Evolutionary conservation across 371 early-diverging fungal species (phyloP).

Genomic region (Circinella minor): DNA sequence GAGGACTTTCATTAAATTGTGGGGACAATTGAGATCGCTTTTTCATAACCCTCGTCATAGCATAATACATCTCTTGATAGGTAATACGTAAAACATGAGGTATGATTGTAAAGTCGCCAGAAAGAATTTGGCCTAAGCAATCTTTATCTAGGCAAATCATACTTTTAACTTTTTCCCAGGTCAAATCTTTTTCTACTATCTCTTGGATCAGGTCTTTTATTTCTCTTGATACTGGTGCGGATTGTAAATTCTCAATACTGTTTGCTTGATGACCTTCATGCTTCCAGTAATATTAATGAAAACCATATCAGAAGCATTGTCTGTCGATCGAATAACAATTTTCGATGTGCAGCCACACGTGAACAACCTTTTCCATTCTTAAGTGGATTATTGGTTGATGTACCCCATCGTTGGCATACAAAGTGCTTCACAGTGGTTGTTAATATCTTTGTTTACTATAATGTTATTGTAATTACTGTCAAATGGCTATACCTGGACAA

Average conservation of each 20-base stretch:
- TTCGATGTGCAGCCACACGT: background rate
- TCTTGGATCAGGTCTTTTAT: background rate
- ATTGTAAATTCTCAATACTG: background rate
- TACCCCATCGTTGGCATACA: background rate
- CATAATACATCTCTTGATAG: conserved; percentile 2
- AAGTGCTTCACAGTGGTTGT: background rate
- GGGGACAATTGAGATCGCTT: background rate
- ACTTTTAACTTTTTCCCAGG: background rate
- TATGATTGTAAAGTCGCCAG: background rate
- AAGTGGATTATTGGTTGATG: background rate
- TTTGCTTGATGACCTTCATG: background rate
- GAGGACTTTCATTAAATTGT: background rate
- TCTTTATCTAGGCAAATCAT: background rate
- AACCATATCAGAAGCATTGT: background rate
- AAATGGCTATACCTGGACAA: background rate
- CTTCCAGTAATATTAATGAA: background rate
- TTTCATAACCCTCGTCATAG: background rate
- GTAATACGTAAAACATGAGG: background rate
- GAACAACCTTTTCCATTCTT: background rate
- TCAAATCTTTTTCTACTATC: conserved; percentile 1
- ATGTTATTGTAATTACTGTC: background rate
- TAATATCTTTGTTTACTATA: background rate
- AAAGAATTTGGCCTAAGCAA: background rate
- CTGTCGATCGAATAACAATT: background rate
- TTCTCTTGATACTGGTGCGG: background rate